Evolutionary conservation across 2,329 filamentous ascomycete species (phyloP).

Genomic region (Stromatinia cepivora): DNA sequence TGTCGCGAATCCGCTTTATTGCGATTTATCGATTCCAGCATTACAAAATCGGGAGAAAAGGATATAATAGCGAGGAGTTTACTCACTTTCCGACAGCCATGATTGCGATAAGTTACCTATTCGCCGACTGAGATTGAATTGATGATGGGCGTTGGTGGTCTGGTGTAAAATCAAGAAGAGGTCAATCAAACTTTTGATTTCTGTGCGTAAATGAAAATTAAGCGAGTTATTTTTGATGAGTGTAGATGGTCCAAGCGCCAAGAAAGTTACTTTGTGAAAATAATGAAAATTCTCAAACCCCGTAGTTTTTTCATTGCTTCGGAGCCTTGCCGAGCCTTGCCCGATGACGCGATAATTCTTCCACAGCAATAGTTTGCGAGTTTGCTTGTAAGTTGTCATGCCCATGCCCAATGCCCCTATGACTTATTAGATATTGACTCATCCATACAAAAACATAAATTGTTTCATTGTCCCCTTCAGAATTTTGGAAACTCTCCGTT

Average conservation of each 20-base stretch:
- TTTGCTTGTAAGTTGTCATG: neutral
- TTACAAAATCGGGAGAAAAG: conserved; percentile 1
- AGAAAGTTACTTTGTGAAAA: neutral
- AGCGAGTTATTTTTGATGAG: conserved; percentile 16
- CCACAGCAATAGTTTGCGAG: conserved; percentile 19
- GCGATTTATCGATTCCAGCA: conserved; percentile 20
- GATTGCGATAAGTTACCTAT: conserved; percentile 55
- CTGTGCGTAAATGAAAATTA: conserved; percentile 23
- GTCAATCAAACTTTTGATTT: conserved; percentile 19
- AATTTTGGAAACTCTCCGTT: neutral
- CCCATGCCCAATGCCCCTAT: neutral
- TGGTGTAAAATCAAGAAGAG: conserved; percentile 17
- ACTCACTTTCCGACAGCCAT: conserved; percentile 82
- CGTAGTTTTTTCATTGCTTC: neutral
- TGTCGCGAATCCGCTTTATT: conserved; percentile 5
- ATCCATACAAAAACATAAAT: conserved; percentile 16
- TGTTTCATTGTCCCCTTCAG: neutral
- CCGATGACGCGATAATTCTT: conserved; percentile 12
- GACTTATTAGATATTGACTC: conserved; percentile 16
- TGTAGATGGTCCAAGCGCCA: conserved; percentile 2
- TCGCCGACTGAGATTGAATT: conserved; percentile 34
- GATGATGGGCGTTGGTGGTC: conserved; percentile 25
- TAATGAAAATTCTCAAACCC: neutral
- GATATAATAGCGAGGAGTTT: conserved; percentile 25
- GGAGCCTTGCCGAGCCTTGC: conserved; percentile 15